Base-by-base conservation (phyloP, 805 yeast species). In the Saturnispora gosingensis region DNA sequence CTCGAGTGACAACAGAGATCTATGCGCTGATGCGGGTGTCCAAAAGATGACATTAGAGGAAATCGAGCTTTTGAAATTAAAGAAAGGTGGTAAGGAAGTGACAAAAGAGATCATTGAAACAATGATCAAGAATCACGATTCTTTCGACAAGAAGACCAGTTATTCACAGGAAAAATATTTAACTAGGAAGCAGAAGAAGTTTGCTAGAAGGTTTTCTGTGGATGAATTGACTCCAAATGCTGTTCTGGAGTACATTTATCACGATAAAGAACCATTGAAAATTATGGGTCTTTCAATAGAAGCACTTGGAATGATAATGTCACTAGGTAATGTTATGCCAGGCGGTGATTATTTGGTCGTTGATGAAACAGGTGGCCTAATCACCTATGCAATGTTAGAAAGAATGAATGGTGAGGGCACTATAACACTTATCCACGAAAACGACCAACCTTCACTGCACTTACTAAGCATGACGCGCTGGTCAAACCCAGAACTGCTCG, bases 361-460 rank as follows among this genome's bases (percentile, higher is more conserved):
- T 50, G 99, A 93, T 62, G 99, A 93, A 62, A 85, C 96, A n/a
- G 90, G 96, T 32, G 97, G 98, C 6, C 74, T 91, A n/a, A 64
- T 93, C 1, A 78, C 86, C 5, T 86, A 86, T 54, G 88, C 95
- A 4, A 73, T 93, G 75, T 64, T 93, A 67, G 99, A 93, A 65
- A 75, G 97, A 63, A 87, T 95, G 91, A 81, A 81, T 54, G 96
- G 96, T 13, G 70, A 79, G 49, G 83, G 83, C 10, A 63, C 73
- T 3, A 80, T 93, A 43, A 74, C 88, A 3, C 75, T 88, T 20
- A 72, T 83, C 1, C 97, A 93, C 67, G 99, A 93, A 63, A 88
- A 88, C 66, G 99, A 93, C 66, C 97, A 91, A 63, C 82, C 96
- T 2, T 90, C 90, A 62, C 69, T 83, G 27, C 84, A 84, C 53